Base-by-base conservation (phyloP, 1,284 basidiomycete species). In the Microbotryum intermedium region DNA sequence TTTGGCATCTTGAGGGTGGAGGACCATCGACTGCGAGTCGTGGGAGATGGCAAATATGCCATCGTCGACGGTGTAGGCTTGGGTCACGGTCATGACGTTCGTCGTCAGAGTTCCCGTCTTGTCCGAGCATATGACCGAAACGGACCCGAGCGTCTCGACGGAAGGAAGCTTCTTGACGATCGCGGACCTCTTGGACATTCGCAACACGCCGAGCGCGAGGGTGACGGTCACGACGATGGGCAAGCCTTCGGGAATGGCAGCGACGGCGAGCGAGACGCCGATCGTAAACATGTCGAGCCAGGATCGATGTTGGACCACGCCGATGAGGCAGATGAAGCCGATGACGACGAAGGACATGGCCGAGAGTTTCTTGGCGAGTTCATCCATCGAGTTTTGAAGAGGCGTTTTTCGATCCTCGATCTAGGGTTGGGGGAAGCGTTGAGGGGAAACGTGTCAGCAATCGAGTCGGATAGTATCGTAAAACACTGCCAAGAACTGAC, bases 251-350 rank as follows among this genome's bases (percentile, higher is more conserved):
- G 93, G 93, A 64, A 97, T 97, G 43, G 93, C 93, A 57, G 93
- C 94, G 18, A 97, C 93, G 23, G 93, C 93, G 59, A 97, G 82
- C 2, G 92, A 97, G 5, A 97, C 93, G 78, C 93, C 93, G 66
- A 97, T 97, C 11, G 93, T 97, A 72, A 97, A 97, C 94, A 97
- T 97, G 55, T 97, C 93, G 11, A 97, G 77, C 91, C 91, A 95
- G 16, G 86, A 82, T n/a, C 92, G 80, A 30, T 82, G 79, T 73
- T 97, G 93, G 65, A 85, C 77, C 6, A 94, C 82, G 5, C 94
- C 94, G 67, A 97, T 85, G 56, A 98, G 75, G 73, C 90, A 90
- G 60, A 97, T 97, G 43, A 95, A 75, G 18, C 90, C 93, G 69
- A 98, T 98, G 54, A 97, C 82, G 23, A 82, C 87, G 68, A 98